Base-by-base conservation (phyloP, 2,329 filamentous ascomycete species). In the Sporothrix variecibatus region DNA sequence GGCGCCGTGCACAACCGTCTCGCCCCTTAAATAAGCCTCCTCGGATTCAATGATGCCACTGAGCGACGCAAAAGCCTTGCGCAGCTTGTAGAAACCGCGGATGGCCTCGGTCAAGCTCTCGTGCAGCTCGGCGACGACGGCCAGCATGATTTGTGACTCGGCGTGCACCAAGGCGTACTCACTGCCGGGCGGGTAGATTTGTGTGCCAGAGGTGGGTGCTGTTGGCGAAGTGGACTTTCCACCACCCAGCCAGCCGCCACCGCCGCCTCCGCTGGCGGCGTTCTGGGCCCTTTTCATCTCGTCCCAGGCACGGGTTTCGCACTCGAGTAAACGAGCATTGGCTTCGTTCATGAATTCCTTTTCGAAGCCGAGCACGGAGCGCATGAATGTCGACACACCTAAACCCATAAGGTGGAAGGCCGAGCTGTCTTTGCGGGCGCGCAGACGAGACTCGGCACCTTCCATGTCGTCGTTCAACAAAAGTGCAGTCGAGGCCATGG, bases 381-480 rank as follows among this genome's bases (percentile, higher is more conserved):
- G 88, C 82, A 98, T 91, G 81, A 98, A 98, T 62, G 90, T 90
- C 26, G 94, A 91, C 46, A 97, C 91, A 71, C 94, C 92, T 77
- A 91, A 87, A 40, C 94, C 95, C 46, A 98, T 87, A 84, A 92
- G 86, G 82, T 99, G 96, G 80, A 97, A 98, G n/a, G 93, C 89
- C 6, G 95, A 97, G 77, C 88, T 87, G 62, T 93, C 91, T 77
- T 91, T 88, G 70, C 88, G 87, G 49, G 97, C 86, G 58, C 90
- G 89, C 38, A 99, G 87, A 62, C 90, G 89, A 75, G 86, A 86
- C 83, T 97, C 93, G 6, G 96, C 96, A 53, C 89, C 91, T 49
- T 94, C 93, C 75, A 98, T 92, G 83, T 98, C 94, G 83, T 97
- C 94, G 80, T 96, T 92, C 87, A 97, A 92, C 78, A 97, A 93